phyloP scores from a whole-genome alignment of 345 rosid species.

The Murraya paniculata region DNA sequence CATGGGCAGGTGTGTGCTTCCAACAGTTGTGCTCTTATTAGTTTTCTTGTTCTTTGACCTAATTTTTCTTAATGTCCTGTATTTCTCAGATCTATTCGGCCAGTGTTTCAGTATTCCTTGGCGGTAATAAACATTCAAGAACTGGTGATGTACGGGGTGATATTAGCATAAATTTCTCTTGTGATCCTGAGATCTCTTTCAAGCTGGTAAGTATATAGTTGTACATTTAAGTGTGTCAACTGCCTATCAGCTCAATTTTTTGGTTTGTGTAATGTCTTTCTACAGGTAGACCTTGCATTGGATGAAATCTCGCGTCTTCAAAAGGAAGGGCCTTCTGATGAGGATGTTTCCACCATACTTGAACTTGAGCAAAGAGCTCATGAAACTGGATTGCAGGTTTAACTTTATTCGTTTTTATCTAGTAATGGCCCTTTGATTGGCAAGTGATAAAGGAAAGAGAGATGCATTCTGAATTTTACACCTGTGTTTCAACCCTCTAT shows the following conservation, averaged over 20 bases:
- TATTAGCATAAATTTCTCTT: slow-evolving; percentile 77
- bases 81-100: slow-evolving; percentile 72
- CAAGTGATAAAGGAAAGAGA: background rate
- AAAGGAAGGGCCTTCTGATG: slow-evolving; percentile 71
- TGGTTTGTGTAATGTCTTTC: slow-evolving; percentile 8
- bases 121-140: slow-evolving; percentile 86
- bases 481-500: background rate
- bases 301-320: slow-evolving; percentile 78
- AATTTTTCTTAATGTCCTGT: slow-evolving; percentile 14
- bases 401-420: background rate
- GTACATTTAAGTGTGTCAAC: background rate
- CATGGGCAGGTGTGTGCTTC: slow-evolving; percentile 72
- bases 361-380: slow-evolving; percentile 96
- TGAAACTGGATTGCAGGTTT: slow-evolving; percentile 88
- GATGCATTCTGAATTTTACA: slow-evolving; percentile 1
- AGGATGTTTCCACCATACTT: slow-evolving; percentile 70
- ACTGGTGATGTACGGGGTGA: slow-evolving; percentile 84
- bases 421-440: background rate
- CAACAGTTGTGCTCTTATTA: background rate
- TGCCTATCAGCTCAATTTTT: background rate
- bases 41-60: slow-evolving; percentile 14
- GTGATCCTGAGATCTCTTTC: slow-evolving; percentile 86
- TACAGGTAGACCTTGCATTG: slow-evolving; percentile 82
- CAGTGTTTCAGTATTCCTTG: slow-evolving; percentile 79
- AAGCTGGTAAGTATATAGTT: slow-evolving; percentile 47